Conservation (phyloP, 345 rosid species). For the Salix udensis region DNA sequence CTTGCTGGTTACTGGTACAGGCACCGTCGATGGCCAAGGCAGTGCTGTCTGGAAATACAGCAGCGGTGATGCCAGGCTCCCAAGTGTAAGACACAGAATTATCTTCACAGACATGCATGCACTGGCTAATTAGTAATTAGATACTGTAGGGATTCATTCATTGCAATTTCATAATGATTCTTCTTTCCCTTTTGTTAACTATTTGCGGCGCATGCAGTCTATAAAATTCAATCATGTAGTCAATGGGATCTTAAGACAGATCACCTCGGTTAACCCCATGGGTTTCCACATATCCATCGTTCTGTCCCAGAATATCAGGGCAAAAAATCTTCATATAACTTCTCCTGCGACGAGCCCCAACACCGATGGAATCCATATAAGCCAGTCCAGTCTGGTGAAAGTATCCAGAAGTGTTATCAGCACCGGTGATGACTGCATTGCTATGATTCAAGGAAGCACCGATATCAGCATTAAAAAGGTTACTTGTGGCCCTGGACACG, state of each 20-base stretch:
- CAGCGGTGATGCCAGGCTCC: constrained; percentile 16
- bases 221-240: constrained; percentile 34
- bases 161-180: not conserved
- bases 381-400: constrained; percentile 48
- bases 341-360: constrained; percentile 61
- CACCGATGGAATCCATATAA: constrained; percentile 69
- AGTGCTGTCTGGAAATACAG: constrained; percentile 44
- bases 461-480: constrained; percentile 43
- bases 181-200: not conserved
- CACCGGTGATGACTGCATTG: constrained; percentile 76
- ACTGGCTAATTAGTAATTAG: not conserved
- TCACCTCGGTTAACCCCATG: constrained; percentile 51
- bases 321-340: constrained; percentile 17
- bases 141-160: not conserved
- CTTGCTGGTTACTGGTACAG: constrained; percentile 48
- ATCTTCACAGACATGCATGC: not conserved
- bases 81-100: constrained; percentile 2
- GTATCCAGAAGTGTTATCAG: constrained; percentile 33
- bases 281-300: constrained; percentile 55
- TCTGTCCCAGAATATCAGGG: constrained; percentile 29
- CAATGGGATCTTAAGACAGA: constrained; percentile 32
- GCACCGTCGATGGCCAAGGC: constrained; percentile 68
- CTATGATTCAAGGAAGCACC: constrained; percentile 54
- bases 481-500: constrained; percentile 78
- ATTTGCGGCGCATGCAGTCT: constrained; percentile 30